Conservation (phyloP, 495 filamentous ascomycete species). For the Usnea hakonensis region DNA sequence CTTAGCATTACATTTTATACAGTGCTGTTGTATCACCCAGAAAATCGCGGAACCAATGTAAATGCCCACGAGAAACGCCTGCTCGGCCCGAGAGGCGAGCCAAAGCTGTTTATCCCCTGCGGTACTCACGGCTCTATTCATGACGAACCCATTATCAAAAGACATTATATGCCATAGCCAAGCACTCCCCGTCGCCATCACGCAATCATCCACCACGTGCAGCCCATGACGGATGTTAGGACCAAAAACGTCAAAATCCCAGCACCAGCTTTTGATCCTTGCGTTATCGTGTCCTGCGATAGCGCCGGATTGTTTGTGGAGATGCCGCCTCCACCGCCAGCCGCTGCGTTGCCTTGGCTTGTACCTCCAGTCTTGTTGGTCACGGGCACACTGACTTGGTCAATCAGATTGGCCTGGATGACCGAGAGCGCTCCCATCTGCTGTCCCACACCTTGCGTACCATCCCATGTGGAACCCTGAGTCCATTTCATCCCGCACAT, state of each 20-base stretch:
- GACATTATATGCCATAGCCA: conserved; percentile 7
- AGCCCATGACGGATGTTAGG: conserved; percentile 33
- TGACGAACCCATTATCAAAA: conserved; percentile 7
- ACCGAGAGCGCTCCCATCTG: conserved; percentile 65
- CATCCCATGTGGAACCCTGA: conserved; percentile 41
- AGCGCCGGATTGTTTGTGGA: conserved; percentile 12
- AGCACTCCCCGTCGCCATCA: background rate
- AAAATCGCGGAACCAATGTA: background rate
- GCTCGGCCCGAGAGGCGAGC: background rate
- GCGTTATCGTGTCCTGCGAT: conserved; percentile 33
- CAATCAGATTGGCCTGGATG: conserved; percentile 55
- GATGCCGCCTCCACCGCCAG: conserved; percentile 48
- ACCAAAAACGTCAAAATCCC: conserved; percentile 49
- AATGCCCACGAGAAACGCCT: background rate
- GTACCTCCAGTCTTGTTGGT: conserved; percentile 65
- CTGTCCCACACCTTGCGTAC: conserved; percentile 54
- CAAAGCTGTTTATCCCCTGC: background rate
- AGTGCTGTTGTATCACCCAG: background rate
- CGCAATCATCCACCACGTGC: conserved; percentile 38
- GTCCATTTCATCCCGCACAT: conserved; percentile 64
- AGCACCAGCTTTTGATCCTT: conserved; percentile 52
- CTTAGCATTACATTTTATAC: background rate
- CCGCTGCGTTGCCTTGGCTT: conserved; percentile 61
- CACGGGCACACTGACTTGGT: conserved; percentile 43
- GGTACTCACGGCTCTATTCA: background rate